These are phyloP conservation scores for Wickerhamomyces pijperi DNA, from an alignment of 805 yeast genomes.

Conservation along the genomic window DNA sequence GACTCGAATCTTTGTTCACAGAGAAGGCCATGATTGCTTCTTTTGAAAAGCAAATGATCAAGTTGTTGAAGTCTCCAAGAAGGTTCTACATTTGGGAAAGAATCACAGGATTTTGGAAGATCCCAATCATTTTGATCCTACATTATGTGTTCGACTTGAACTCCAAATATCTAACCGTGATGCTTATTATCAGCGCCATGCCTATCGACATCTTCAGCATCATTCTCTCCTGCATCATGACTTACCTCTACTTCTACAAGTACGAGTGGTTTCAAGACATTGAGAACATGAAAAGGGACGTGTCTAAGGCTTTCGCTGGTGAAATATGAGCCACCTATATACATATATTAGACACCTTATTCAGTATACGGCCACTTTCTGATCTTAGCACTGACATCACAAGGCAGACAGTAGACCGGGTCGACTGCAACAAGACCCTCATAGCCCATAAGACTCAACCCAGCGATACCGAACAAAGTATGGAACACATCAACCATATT, in stretches of 20 bases:
- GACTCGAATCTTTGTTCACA: slow-evolving; percentile 23
- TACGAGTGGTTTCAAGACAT: slow-evolving; percentile 8
- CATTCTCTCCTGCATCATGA: slow-evolving; percentile 2
- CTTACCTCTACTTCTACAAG: slow-evolving; percentile 5
- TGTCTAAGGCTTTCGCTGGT: background rate
- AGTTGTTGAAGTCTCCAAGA: slow-evolving; percentile 16
- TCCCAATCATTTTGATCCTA: slow-evolving; percentile 9
- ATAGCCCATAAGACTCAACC: slow-evolving; percentile 64
- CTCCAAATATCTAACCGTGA: slow-evolving; percentile 6
- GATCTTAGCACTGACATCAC: slow-evolving; percentile 21
- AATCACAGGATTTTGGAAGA: slow-evolving; percentile 14
- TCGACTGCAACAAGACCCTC: slow-evolving; percentile 54
- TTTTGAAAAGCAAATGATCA: slow-evolving; percentile 25
- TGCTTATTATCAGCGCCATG: slow-evolving; percentile 9
- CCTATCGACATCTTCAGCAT: slow-evolving; percentile 13
- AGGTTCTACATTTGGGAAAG: slow-evolving; percentile 21
- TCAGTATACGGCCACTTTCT: slow-evolving; percentile 23
- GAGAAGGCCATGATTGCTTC: slow-evolving; percentile 26
- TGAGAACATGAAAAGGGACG: background rate
- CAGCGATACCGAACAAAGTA: slow-evolving; percentile 84
- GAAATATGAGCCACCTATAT: too few species aligned
- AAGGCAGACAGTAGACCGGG: slow-evolving; percentile 83
- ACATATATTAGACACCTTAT: too few species aligned
- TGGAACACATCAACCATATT: slow-evolving; percentile 91
- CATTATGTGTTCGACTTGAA: slow-evolving; percentile 4